phyloP scores from a whole-genome alignment of 1,139 yeast genomes.

The Blastobotrys aristatus region DNA sequence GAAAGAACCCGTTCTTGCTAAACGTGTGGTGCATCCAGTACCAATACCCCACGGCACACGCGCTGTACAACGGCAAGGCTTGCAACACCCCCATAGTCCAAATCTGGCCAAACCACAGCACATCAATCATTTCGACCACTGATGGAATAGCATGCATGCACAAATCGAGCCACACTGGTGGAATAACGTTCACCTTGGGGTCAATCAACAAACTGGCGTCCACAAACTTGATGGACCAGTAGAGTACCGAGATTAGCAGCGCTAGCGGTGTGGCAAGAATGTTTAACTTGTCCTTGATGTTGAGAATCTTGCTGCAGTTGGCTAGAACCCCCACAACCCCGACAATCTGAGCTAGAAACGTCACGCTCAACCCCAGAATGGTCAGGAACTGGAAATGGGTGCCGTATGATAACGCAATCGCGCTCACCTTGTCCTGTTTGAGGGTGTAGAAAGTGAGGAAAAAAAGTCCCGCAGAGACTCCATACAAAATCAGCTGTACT shows the following conservation, averaged over 20 bases:
- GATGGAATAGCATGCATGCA: slow-evolving; percentile 32
- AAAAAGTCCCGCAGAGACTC: slow-evolving; percentile 11
- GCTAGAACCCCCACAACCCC: slow-evolving; percentile 27
- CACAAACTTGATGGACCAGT: slow-evolving; percentile 31
- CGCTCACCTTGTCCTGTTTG: slow-evolving; percentile 8
- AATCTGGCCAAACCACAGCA: slow-evolving; percentile 24
- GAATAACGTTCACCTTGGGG: slow-evolving; percentile 21
- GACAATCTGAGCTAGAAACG: slow-evolving; percentile 26
- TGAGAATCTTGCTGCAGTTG: slow-evolving; percentile 18
- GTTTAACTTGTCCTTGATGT: slow-evolving; percentile 22
- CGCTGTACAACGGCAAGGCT: slow-evolving; percentile 20
- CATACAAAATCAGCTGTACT: slow-evolving; percentile 12
- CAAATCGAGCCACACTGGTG: slow-evolving; percentile 28
- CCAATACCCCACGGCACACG: slow-evolving; percentile 31
- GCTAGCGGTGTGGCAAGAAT: slow-evolving; percentile 32
- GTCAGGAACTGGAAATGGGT: slow-evolving; percentile 34
- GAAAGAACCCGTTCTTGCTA: slow-evolving; percentile 32
- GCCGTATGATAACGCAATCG: slow-evolving; percentile 13
- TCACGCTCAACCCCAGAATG: slow-evolving; percentile 27
- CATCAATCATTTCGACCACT: slow-evolving; percentile 25
- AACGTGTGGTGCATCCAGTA: slow-evolving; percentile 30
- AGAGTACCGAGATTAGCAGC: slow-evolving; percentile 29
- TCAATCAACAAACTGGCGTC: slow-evolving; percentile 29
- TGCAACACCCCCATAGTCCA: slow-evolving; percentile 21
- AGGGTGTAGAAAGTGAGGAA: slow-evolving; percentile 10